phyloP scores from a whole-genome alignment of 2,329 filamentous ascomycete genomes.

The Aspergillus fischeri region DNA sequence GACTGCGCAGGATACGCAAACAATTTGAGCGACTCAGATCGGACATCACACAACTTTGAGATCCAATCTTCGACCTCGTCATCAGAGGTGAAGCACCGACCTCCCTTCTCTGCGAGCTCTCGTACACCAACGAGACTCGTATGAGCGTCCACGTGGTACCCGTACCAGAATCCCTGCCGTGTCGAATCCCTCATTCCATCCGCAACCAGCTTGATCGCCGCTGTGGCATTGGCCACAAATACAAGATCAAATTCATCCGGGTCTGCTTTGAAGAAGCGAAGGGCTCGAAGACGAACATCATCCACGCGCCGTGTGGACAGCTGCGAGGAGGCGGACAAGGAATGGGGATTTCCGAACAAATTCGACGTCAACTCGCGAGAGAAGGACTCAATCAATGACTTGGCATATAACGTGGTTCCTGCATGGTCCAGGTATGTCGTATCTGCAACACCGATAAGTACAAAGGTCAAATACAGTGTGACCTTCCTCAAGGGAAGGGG shows the following conservation, averaged over 20 bases:
- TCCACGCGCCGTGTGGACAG: conserved; percentile 71
- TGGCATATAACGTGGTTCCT: conserved; percentile 80
- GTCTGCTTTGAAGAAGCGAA: conserved; percentile 76
- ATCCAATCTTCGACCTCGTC: conserved; percentile 64
- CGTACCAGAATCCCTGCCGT: conserved; percentile 68
- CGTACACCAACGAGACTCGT: conserved; percentile 82
- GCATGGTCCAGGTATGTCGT: conserved; percentile 88
- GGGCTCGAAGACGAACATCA: conserved; percentile 64
- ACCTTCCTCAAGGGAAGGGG: not conserved
- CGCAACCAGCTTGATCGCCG: conserved; percentile 78
- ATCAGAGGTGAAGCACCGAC: conserved; percentile 62
- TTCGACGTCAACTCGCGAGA: conserved; percentile 71
- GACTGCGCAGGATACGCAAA: conserved; percentile 90
- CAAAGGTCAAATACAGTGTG: not conserved
- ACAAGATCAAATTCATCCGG: conserved; percentile 80
- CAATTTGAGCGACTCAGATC: conserved; percentile 34
- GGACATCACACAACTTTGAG: conserved; percentile 24
- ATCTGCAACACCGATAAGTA: conserved; percentile 43
- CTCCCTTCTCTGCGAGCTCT: conserved; percentile 61
- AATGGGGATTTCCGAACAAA: conserved; percentile 90
- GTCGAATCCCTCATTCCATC: conserved; percentile 69
- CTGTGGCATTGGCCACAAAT: conserved; percentile 89
- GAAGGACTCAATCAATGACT: conserved; percentile 75
- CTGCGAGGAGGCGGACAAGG: conserved; percentile 76
- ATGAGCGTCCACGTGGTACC: conserved; percentile 79